Evolutionary conservation across 129 eudicot genomes (phyloP).

Genomic region (Apium graveolens): DNA sequence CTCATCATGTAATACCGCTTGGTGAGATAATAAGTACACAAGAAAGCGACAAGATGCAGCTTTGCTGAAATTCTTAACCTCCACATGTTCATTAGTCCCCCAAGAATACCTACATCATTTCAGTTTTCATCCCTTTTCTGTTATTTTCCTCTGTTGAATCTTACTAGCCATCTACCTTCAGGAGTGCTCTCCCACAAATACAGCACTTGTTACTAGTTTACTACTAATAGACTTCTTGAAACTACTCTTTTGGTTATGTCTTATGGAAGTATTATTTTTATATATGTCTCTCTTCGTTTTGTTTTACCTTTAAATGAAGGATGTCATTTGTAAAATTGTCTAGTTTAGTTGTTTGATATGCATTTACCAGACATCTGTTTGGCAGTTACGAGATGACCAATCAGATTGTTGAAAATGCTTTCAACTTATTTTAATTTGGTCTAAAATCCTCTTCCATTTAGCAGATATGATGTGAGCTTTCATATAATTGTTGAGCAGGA

Average conservation of each 20-base stretch:
- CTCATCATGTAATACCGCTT: neutral
- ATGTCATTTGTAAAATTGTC: neutral
- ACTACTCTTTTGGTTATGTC: neutral
- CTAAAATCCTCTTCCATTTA: neutral
- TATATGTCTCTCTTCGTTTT: too few species aligned
- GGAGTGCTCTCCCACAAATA: neutral
- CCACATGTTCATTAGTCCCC: neutral
- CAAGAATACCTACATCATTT: neutral
- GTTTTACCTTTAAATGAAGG: neutral
- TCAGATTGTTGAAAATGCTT: neutral
- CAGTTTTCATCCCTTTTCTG: neutral
- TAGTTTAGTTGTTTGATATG: neutral
- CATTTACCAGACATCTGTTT: neutral
- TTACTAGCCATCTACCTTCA: neutral
- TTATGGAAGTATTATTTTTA: neutral
- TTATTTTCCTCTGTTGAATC: neutral
- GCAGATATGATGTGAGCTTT: neutral
- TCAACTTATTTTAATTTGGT: neutral
- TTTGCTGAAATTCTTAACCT: neutral
- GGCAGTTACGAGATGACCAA: neutral
- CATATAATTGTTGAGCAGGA: neutral
- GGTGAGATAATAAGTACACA: neutral
- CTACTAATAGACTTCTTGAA: neutral
- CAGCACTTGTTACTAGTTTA: neutral
- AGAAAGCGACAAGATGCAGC: neutral